Evolutionary conservation across 345 rosid species (phyloP).

Genomic region (Erysimum cheiranthoides): DNA sequence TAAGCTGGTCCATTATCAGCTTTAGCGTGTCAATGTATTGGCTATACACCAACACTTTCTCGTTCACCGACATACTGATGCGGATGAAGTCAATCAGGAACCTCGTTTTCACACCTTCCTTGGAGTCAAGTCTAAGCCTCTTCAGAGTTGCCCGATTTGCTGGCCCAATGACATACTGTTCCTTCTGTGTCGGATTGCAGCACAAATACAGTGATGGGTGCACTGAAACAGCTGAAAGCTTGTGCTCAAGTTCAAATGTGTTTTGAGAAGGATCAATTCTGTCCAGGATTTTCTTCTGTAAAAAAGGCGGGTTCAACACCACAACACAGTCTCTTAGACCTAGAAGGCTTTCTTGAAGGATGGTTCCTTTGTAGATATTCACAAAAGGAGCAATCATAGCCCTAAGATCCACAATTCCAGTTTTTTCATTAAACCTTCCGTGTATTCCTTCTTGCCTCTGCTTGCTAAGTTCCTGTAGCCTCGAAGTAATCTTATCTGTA

Average conservation of each 20-base stretch:
- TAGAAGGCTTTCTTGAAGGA: constrained; percentile 64
- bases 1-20: constrained; percentile 56
- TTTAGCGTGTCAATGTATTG: constrained; percentile 60
- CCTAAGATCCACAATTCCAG: constrained; percentile 44
- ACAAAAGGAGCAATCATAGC: constrained; percentile 63
- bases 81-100: constrained; percentile 61
- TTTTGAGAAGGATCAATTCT: constrained; percentile 42
- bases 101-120: constrained; percentile 64
- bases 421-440: constrained; percentile 49
- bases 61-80: constrained; percentile 51
- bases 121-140: constrained; percentile 41
- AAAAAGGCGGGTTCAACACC: constrained; percentile 52
- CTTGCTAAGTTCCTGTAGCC: constrained; percentile 44
- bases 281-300: constrained; percentile 56
- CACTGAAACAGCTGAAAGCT: constrained; percentile 54
- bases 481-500: constrained; percentile 31
- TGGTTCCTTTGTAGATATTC: constrained; percentile 70
- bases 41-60: constrained; percentile 77
- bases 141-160: constrained; percentile 31
- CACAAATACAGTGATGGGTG: constrained; percentile 62
- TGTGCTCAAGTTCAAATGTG: constrained; percentile 40
- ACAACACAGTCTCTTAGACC: constrained; percentile 68
- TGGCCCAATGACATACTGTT: constrained; percentile 21
- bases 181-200: constrained; percentile 23
- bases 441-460: constrained; percentile 39